Conservation (phyloP, 1,139 yeast species). For the Yamadazyma pseudoaaseri region DNA sequence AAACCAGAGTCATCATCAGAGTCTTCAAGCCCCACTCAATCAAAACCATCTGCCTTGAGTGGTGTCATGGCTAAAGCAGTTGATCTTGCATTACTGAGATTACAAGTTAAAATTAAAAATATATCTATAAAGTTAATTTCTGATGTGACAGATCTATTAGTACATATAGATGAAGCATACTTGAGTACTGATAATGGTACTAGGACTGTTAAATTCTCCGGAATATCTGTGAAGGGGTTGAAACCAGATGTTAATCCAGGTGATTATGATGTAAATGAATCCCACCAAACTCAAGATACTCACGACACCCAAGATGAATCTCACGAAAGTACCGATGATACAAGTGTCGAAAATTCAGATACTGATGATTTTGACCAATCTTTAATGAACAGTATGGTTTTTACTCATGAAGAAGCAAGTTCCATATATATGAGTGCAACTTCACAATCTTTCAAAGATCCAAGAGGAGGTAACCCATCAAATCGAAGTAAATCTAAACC, state of each 20-base stretch:
- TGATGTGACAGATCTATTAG: constrained; percentile 46
- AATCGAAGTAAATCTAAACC: constrained; percentile 2
- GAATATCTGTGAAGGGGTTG: constrained; percentile 34
- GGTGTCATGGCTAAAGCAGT: constrained; percentile 63
- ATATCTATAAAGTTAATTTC: constrained; percentile 49
- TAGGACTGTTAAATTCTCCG: constrained; percentile 39
- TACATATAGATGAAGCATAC: constrained; percentile 39
- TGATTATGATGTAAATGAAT: constrained; percentile 15
- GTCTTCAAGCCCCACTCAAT: constrained; percentile 4
- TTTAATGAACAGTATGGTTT: constrained; percentile 60
- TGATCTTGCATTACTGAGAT: constrained; percentile 66
- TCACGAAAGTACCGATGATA: constrained; percentile 15
- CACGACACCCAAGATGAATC: constrained; percentile 12
- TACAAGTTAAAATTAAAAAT: constrained; percentile 47
- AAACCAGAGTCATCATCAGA: constrained; percentile 1
- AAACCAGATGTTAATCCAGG: constrained; percentile 40
- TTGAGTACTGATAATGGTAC: constrained; percentile 49
- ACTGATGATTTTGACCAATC: constrained; percentile 33
- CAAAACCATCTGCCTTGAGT: constrained; percentile 41
- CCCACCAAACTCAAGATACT: constrained; percentile 17
- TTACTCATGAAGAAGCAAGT: constrained; percentile 67
- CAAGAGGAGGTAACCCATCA: constrained; percentile 6
- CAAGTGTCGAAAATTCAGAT: constrained; percentile 20
- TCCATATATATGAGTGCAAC: constrained; percentile 85
- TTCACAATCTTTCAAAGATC: constrained; percentile 38